phyloP scores from a whole-genome alignment of 768 basidiomycete genomes.

The Tricholoma bakamatsutake region DNA sequence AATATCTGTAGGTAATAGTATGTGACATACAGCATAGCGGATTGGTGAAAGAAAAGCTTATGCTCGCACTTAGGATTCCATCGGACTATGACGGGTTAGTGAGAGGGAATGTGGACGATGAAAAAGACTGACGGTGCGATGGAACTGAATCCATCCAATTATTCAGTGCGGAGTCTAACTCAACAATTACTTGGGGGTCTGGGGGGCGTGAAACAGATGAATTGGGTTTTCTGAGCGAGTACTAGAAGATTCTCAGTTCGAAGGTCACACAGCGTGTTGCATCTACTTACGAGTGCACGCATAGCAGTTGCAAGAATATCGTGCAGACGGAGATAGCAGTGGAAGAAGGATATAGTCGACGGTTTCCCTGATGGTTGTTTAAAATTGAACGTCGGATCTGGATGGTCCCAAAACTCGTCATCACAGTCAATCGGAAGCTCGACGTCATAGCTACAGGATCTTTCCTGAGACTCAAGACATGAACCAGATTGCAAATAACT shows the following conservation, averaged over 20 bases:
- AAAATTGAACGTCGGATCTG: slow-evolving; percentile 45
- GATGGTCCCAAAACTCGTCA: slow-evolving; percentile 67
- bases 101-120: slow-evolving; percentile 24
- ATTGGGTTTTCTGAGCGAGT: slow-evolving; percentile 63
- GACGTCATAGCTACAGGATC: slow-evolving; percentile 53
- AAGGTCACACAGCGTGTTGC: not conserved
- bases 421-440: slow-evolving; percentile 58
- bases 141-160: slow-evolving; percentile 75
- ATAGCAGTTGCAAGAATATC: slow-evolving; percentile 57
- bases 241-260: slow-evolving; percentile 32
- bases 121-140: slow-evolving; percentile 43
- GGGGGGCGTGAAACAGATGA: slow-evolving; percentile 42
- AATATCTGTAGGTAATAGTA: slow-evolving; percentile 57
- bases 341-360: slow-evolving; percentile 51
- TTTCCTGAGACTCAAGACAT: not conserved
- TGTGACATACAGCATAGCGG: slow-evolving; percentile 43
- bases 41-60: slow-evolving; percentile 45
- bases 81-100: slow-evolving; percentile 24
- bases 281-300: slow-evolving; percentile 46
- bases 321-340: slow-evolving; percentile 47
- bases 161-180: slow-evolving; percentile 72
- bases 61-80: slow-evolving; percentile 38
- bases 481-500: slow-evolving; percentile 16
- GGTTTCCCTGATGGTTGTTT: slow-evolving; percentile 58
- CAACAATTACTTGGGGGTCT: slow-evolving; percentile 60